phyloP scores from a whole-genome alignment of 1,139 yeast genomes.

The Pichia sp. region DNA sequence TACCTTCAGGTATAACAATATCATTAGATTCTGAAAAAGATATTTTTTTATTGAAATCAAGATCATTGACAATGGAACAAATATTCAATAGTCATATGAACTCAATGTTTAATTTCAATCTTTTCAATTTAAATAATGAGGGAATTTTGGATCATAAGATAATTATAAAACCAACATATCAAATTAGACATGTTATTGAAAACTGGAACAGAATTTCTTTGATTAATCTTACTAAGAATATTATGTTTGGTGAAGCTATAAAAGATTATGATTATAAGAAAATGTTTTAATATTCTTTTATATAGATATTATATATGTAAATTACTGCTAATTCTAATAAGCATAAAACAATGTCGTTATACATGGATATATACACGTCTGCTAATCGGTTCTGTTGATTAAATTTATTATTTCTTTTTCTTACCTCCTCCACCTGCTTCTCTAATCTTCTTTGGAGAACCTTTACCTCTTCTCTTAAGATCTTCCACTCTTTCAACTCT shows the following conservation, averaged over 20 bases:
- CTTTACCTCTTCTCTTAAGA: constrained; percentile 83
- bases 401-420: constrained; percentile 21
- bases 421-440: constrained; percentile 40
- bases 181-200: constrained; percentile 17
- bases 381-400: background rate
- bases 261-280: constrained; percentile 26
- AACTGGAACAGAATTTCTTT: constrained; percentile 25
- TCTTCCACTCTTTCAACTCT: constrained; percentile 59
- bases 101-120: constrained; percentile 27
- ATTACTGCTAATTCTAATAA: too few species aligned
- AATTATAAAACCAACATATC: constrained; percentile 1
- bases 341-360: too few species aligned
- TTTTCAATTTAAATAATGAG: constrained; percentile 20
- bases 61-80: constrained; percentile 21
- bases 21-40: constrained; percentile 20
- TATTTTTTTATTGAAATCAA: constrained; percentile 20
- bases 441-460: constrained; percentile 80
- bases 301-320: background rate
- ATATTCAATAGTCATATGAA: constrained; percentile 25
- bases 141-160: constrained; percentile 4
- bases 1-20: constrained; percentile 83
- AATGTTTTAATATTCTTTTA: constrained; percentile 21
- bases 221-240: constrained; percentile 16
- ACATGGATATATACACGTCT: constrained; percentile 3
- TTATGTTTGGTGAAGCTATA: constrained; percentile 27